These are phyloP conservation scores for Nicotiana otophora DNA, from an alignment of 257 asterid species.

Conservation along the genomic window DNA sequence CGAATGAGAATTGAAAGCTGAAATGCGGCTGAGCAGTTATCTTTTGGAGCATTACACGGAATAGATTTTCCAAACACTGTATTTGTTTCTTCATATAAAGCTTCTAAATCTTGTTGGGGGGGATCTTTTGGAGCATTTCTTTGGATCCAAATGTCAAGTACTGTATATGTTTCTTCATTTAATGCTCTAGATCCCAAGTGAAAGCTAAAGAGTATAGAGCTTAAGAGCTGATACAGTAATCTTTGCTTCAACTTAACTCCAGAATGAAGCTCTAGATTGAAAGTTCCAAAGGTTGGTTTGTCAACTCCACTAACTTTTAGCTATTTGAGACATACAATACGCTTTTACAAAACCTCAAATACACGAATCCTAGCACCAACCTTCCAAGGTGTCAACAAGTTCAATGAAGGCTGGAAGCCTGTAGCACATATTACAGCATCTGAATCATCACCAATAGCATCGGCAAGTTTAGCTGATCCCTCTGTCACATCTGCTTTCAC, in stretches of 20 bases:
- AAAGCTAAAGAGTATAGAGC: not conserved
- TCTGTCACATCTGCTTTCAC: constrained; percentile 94
- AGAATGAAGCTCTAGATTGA: not conserved
- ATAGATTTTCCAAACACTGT: not conserved
- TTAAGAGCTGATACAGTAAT: not conserved
- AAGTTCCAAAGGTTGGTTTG: not conserved
- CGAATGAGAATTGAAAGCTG: not conserved
- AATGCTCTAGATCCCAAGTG: not conserved
- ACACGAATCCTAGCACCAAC: constrained; percentile 22
- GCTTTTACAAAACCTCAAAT: not conserved
- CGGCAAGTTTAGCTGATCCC: constrained; percentile 68
- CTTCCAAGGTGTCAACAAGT: constrained; percentile 87
- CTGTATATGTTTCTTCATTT: not conserved
- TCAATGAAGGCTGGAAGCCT: constrained; percentile 82
- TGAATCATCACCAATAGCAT: constrained; percentile 79
- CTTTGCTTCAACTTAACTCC: not conserved
- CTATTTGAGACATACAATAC: not conserved
- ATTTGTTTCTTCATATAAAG: not conserved
- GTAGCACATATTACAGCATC: constrained; percentile 96
- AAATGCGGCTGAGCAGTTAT: not conserved
- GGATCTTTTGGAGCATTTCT: not conserved
- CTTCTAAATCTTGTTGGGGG: not conserved
- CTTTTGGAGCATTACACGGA: not conserved
- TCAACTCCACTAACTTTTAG: not conserved
- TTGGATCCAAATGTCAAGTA: not conserved